Percentiles rank a stretch among this genome's conserved stretches.
Conservation (phyloP, 1,139 yeast genomes). For the Candida sojae region DNA sequence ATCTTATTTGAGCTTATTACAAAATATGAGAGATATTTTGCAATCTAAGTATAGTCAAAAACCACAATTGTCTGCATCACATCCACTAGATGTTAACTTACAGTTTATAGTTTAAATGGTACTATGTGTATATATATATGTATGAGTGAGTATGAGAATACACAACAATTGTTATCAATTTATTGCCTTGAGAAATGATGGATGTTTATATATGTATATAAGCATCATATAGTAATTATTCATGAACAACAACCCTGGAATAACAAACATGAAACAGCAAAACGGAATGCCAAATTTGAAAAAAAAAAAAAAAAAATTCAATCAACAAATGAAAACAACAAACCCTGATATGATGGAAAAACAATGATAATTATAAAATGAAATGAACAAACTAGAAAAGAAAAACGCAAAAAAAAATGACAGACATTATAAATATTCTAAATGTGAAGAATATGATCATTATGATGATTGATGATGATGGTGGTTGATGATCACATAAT, state of each 20-base stretch:
- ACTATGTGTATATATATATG: not conserved
- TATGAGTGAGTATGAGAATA: not conserved
- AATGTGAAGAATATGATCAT: not conserved
- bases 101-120: conserved; percentile 41
- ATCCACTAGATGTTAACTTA: conserved; percentile 79
- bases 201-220: no score
- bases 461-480: not conserved
- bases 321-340: not conserved
- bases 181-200: not conserved
- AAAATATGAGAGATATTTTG: conserved; percentile 75
- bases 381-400: not conserved
- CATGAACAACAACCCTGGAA: no score
- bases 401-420: not conserved
- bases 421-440: not conserved
- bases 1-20: conserved; percentile 73
- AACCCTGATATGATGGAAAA: not conserved
- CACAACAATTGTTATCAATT: no score
- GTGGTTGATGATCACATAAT: conserved; percentile 23
- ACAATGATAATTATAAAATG: no score
- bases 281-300: not conserved
- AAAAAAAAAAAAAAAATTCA: not conserved
- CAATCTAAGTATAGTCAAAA: conserved; percentile 76
- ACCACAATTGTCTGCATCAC: conserved; percentile 85
- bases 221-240: no score
- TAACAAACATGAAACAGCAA: no score